Base-by-base conservation (phyloP, 1,139 yeast species). In the Blastobotrys aristatus region DNA sequence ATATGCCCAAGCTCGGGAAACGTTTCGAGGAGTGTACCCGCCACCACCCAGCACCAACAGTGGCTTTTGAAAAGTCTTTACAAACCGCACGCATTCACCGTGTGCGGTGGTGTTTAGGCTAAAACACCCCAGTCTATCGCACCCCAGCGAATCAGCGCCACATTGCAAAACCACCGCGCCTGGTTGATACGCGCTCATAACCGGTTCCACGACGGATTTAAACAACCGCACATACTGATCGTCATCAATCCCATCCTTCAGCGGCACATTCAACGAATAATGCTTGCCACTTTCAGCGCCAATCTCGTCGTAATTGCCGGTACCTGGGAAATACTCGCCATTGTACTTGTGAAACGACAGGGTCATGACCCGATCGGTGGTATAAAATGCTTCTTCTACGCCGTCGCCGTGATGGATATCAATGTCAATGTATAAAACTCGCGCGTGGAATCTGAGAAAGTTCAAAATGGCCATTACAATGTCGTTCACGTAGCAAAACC, bases 331-430 rank as follows among this genome's bases (percentile, higher is more conserved):
- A 63, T 88, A 92, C 64, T 87, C 94, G 4, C 97, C 97, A 61
- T 86, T 84, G 64, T 87, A 92, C 66, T 92, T 92, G 70, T 92
- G 98, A 69, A 92, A 88, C 18, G 96, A 85, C 41, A 87, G 82
- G 0, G 97, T 90, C 94, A 89, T 87, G 24, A 92, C 98, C 50
- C 98, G 71, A 65, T 92, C 97, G 1, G 97, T 87, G 33, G 95
- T 81, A 64, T 90, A 89, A 59, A 92, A 92, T 1, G 97, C 97
- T 66, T 92, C 97, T 64, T 92, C 97, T 1, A 92, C 98, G 47
- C 97, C 98, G 64, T 92, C 98, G 21, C 98, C 98, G 63, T 92
- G 98, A 65, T 92, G 98, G 22, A 92, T 79, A 65, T 92, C 98
- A 48, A 90, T 90, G 66, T 92, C 98, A 49, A 92, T 88, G 63